Evolutionary conservation across 129 eudicot species (phyloP).

Genomic region (Saposhnikovia divaricata): DNA sequence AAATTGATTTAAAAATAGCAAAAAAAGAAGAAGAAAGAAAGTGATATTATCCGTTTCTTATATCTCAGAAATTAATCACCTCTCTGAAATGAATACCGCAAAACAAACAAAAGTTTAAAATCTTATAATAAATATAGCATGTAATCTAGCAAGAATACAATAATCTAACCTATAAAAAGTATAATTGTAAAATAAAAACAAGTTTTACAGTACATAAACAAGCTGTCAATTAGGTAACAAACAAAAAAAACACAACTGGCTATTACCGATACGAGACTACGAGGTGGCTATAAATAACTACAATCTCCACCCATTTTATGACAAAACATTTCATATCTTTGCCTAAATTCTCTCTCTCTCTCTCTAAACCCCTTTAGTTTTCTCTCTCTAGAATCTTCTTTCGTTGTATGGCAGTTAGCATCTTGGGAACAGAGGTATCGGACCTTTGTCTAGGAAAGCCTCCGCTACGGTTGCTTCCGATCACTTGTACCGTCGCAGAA

Average conservation of each 20-base stretch:
- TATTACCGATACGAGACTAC: not conserved
- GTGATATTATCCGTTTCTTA: no score
- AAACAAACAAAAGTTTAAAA: no score
- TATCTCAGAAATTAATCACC: no score
- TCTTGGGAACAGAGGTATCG: constrained; percentile 46
- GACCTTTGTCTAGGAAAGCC: constrained; percentile 95
- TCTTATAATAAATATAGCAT: no score
- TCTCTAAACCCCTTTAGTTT: not conserved
- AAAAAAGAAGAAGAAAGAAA: no score
- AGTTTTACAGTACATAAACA: not conserved
- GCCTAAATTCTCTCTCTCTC: not conserved
- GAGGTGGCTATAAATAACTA: not conserved
- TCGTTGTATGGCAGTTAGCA: constrained; percentile 73
- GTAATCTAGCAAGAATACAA: no score
- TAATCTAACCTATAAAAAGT: no score
- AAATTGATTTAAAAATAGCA: no score
- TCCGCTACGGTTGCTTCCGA: constrained; percentile 44
- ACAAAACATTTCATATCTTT: not conserved
- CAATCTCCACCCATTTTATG: not conserved
- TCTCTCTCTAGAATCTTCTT: not conserved
- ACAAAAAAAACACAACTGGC: constrained; percentile 1
- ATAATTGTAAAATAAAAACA: not conserved
- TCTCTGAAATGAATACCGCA: no score
- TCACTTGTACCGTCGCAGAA: constrained; percentile 48
- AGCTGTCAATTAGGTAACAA: not conserved